A percentile compares a stretch with the other conserved stretches of the same genome.
Conservation (phyloP, 148 eudicot genomes). For the Chenopodium quinoa region DNA sequence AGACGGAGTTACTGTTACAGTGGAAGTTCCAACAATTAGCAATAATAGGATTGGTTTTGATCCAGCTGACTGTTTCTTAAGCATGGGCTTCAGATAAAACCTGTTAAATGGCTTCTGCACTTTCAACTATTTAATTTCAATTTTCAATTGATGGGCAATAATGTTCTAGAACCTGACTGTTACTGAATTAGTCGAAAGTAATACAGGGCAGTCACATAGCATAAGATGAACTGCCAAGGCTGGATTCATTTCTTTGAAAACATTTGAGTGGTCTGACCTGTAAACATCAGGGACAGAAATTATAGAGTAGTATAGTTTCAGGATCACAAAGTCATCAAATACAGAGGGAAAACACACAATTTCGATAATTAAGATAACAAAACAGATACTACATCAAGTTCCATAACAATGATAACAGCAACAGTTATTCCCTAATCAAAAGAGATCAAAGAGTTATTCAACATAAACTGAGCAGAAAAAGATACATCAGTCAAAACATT, state of each 20-base stretch:
- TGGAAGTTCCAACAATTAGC: not conserved
- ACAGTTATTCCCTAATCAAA: not conserved
- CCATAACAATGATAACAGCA: constrained; percentile 4
- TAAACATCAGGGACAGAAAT: constrained; percentile 13
- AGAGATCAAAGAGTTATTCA: not conserved
- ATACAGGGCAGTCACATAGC: constrained; percentile 23
- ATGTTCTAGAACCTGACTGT: constrained; percentile 5
- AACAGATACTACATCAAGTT: not conserved
- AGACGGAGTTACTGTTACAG: constrained; percentile 4
- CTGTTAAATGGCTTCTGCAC: constrained; percentile 4
- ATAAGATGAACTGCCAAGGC: constrained; percentile 51
- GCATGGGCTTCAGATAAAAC: not conserved
- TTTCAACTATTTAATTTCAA: constrained; percentile 2
- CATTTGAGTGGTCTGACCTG: constrained; percentile 74
- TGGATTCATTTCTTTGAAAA: constrained; percentile 58
- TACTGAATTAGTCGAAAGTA: not conserved
- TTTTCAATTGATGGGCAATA: not conserved
- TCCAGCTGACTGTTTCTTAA: constrained; percentile 2
- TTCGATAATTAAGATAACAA: not conserved
- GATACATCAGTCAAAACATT: too few relatives aligned
- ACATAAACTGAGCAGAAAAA: too few relatives aligned
- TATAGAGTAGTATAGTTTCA: not conserved
- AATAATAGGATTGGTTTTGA: not conserved
- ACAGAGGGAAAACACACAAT: not conserved
- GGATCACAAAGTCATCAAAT: not conserved